Conservation (phyloP, 805 yeast species). For the Wickerhamomyces ciferrii region DNA sequence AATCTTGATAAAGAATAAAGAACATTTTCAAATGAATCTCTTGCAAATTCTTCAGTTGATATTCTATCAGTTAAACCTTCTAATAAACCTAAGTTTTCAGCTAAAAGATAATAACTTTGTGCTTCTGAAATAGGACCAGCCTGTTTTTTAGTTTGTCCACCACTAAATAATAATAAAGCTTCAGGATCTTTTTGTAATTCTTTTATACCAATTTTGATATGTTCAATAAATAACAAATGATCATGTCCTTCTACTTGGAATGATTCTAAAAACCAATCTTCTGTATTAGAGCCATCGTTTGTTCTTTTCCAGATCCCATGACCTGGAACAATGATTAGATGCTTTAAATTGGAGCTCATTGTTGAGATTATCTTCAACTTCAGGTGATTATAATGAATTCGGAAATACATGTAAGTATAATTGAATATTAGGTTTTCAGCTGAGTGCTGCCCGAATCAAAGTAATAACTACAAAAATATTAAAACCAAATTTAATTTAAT, state of each 20-base stretch:
- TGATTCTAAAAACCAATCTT: constrained; percentile 63
- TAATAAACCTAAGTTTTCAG: constrained; percentile 24
- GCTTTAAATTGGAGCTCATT: constrained; percentile 1
- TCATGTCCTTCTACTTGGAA: constrained; percentile 71
- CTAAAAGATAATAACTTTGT: constrained; percentile 46
- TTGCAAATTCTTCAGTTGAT: constrained; percentile 62
- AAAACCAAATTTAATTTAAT: neutral
- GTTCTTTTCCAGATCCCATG: constrained; percentile 55
- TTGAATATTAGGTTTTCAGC: too few species aligned
- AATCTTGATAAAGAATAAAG: constrained; percentile 54
- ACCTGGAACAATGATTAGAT: constrained; percentile 50
- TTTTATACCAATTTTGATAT: constrained; percentile 42
- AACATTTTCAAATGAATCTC: constrained; percentile 78
- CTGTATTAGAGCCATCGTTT: constrained; percentile 38
- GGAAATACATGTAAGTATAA: too few species aligned
- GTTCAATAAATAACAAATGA: constrained; percentile 60
- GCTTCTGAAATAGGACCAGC: constrained; percentile 59
- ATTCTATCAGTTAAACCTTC: constrained; percentile 21
- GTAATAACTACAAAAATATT: neutral
- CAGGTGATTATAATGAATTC: too few species aligned
- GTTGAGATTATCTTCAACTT: too few species aligned
- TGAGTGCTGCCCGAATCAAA: neutral
- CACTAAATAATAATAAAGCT: constrained; percentile 43
- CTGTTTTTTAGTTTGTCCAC: constrained; percentile 64
- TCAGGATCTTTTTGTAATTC: constrained; percentile 27